Conservation (phyloP, 257 asterid species). For the Salvia rosmarinus region DNA sequence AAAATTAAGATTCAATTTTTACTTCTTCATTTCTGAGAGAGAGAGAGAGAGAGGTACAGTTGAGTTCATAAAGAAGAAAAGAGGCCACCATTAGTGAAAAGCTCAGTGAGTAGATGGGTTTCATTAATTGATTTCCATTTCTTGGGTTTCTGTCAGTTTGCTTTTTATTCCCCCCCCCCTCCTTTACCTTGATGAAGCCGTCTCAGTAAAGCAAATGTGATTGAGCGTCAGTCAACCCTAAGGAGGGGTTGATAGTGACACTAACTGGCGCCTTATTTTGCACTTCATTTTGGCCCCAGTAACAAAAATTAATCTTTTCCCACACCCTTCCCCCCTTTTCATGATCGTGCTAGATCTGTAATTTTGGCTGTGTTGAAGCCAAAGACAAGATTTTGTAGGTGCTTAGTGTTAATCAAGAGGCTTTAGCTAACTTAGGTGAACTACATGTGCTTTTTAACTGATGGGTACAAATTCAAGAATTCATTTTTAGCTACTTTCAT, state of each 20-base stretch:
- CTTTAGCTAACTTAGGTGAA: slow-evolving; percentile 21
- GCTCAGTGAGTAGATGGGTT: slow-evolving; percentile 45
- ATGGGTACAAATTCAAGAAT: slow-evolving; percentile 36
- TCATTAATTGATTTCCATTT: slow-evolving; percentile 44
- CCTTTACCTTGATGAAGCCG: slow-evolving; percentile 23
- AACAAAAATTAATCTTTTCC: slow-evolving; percentile 16
- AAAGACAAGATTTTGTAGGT: slow-evolving; percentile 31
- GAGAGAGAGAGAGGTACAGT: slow-evolving; percentile 19
- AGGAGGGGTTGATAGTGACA: slow-evolving; percentile 53
- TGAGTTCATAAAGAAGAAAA: slow-evolving; percentile 16
- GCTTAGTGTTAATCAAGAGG: slow-evolving; percentile 32
- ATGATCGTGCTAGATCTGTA: slow-evolving; percentile 50
- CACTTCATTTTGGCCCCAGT: slow-evolving; percentile 38
- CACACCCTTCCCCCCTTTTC: slow-evolving; percentile 30
- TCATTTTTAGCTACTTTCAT: slow-evolving; percentile 22
- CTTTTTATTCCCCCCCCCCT: slow-evolving; percentile 6
- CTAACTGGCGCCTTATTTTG: slow-evolving; percentile 55
- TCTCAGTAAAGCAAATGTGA: slow-evolving; percentile 37
- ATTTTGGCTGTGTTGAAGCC: slow-evolving; percentile 26
- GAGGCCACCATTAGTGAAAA: slow-evolving; percentile 35
- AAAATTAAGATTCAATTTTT: slow-evolving; percentile 3
- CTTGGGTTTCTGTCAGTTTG: slow-evolving; percentile 26
- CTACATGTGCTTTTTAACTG: background rate
- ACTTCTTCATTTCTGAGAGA: slow-evolving; percentile 12
- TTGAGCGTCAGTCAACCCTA: slow-evolving; percentile 39